These are phyloP conservation scores for Leishmania turanica DNA, from an alignment of 208 protist species.

Conservation along the genomic window DNA sequence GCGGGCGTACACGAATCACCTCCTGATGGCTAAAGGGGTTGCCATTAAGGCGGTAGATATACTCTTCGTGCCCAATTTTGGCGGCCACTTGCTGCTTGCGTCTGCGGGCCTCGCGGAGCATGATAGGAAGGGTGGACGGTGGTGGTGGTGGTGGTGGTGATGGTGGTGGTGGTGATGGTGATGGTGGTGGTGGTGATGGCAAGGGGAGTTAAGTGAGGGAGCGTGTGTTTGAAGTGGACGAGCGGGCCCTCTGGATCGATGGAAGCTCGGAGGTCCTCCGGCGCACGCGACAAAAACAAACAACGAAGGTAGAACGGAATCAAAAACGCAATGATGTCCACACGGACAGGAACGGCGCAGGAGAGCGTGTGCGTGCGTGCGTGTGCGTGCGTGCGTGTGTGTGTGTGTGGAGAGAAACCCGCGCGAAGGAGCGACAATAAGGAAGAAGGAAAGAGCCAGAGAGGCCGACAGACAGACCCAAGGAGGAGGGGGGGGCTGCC, in stretches of 20 bases:
- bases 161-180: not conserved
- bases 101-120: slow-evolving; percentile 59
- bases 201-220: not conserved
- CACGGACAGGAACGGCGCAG: not conserved
- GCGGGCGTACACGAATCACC: slow-evolving; percentile 19
- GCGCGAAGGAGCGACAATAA: not conserved
- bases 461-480: not conserved
- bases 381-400: not conserved
- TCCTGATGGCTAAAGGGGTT: slow-evolving; percentile 35
- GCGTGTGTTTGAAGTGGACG: slow-evolving; percentile 20
- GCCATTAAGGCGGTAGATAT: slow-evolving; percentile 64
- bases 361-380: not conserved
- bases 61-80: slow-evolving; percentile 87
- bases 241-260: not conserved
- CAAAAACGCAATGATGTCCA: not conserved
- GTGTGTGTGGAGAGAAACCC: not conserved
- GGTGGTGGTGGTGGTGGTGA: too few relatives aligned
- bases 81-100: slow-evolving; percentile 68
- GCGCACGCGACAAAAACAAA: not conserved
- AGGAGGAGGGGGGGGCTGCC: not conserved
- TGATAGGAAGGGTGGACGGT: not conserved
- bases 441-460: not conserved
- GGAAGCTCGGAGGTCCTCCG: not conserved
- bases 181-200: not conserved
- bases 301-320: not conserved